Percentiles rank a stretch among this genome's conserved stretches.
These are phyloP conservation scores for Lichtheimia corymbifera DNA, from an alignment of 371 early-diverging fungal species.

Conservation along the genomic window DNA sequence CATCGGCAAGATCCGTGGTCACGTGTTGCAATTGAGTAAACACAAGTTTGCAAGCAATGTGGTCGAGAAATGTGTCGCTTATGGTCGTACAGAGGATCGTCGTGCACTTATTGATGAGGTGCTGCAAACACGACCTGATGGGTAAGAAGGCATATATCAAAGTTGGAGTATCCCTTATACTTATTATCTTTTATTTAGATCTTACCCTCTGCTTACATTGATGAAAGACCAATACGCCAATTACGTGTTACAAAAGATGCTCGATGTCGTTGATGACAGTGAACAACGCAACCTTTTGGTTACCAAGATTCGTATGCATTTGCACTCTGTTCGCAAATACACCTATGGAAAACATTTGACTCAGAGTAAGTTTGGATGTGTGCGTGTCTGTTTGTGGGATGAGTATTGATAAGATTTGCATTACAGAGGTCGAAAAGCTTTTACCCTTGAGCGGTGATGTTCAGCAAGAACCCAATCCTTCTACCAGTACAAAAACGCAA, in stretches of 20 bases:
- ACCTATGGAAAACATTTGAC: conserved; percentile 97
- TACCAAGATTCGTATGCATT: conserved; percentile 88
- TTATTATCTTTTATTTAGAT: conserved; percentile 37
- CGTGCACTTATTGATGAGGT: conserved; percentile 90
- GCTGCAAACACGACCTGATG: conserved; percentile 69
- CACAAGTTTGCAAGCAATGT: conserved; percentile 99
- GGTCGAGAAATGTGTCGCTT: conserved; percentile 93
- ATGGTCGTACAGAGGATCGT: conserved; percentile 73
- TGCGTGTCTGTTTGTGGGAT: no score
- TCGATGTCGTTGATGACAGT: conserved; percentile 93
- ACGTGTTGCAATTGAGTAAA: conserved; percentile 86
- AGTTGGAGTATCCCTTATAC: neutral
- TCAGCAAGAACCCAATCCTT: conserved; percentile 3
- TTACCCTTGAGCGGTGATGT: conserved; percentile 18
- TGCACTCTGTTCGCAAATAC: conserved; percentile 90
- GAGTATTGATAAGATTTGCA: neutral
- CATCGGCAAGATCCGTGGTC: conserved; percentile 87
- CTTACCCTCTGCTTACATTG: conserved; percentile 85
- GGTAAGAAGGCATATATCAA: conserved; percentile 39
- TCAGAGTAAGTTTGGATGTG: conserved; percentile 51
- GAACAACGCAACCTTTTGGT: conserved; percentile 85
- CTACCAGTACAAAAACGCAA: neutral
- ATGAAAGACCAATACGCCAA: conserved; percentile 99
- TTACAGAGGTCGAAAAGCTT: conserved; percentile 49
- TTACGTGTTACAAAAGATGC: conserved; percentile 99